Evolutionary conservation across 129 eudicot genomes (phyloP).

Genomic region (Apium graveolens): DNA sequence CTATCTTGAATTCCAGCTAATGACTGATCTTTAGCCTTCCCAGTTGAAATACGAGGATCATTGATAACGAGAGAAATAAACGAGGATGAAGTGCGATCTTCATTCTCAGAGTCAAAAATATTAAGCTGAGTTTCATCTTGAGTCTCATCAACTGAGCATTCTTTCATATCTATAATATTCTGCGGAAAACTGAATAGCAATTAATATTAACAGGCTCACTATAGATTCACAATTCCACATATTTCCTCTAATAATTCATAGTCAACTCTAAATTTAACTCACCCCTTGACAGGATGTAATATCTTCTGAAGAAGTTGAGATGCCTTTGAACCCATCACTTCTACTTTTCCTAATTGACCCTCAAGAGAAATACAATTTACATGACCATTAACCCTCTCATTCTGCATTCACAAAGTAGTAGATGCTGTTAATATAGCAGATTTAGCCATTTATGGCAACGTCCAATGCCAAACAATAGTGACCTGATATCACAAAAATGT

Average conservation of each 20-base stretch:
- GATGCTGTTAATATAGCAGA: neutral
- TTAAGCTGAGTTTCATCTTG: conserved; percentile 15
- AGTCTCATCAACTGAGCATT: conserved; percentile 24
- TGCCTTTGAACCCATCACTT: conserved; percentile 72
- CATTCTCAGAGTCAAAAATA: conserved; percentile 28
- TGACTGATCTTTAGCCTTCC: neutral
- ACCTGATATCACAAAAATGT: neutral
- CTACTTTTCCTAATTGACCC: conserved; percentile 71
- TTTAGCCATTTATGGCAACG: neutral
- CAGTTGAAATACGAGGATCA: conserved; percentile 53
- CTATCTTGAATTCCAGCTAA: conserved; percentile 1
- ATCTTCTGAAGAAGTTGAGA: conserved; percentile 61
- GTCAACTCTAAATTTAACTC: conserved; percentile 19
- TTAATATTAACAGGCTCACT: neutral
- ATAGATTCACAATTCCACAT: conserved; percentile 1
- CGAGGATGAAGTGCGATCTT: conserved; percentile 31
- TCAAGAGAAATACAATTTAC: conserved; percentile 58
- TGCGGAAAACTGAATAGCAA: conserved; percentile 28
- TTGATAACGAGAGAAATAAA: conserved; percentile 39
- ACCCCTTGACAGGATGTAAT: conserved; percentile 51
- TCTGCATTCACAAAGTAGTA: conserved; percentile 28
- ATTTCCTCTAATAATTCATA: no score
- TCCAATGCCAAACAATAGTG: neutral
- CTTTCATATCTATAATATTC: conserved; percentile 17
- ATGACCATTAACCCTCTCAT: conserved; percentile 26